Evolutionary conservation across 768 basidiomycete species (phyloP).

Genomic region (Tricholoma sp.): DNA sequence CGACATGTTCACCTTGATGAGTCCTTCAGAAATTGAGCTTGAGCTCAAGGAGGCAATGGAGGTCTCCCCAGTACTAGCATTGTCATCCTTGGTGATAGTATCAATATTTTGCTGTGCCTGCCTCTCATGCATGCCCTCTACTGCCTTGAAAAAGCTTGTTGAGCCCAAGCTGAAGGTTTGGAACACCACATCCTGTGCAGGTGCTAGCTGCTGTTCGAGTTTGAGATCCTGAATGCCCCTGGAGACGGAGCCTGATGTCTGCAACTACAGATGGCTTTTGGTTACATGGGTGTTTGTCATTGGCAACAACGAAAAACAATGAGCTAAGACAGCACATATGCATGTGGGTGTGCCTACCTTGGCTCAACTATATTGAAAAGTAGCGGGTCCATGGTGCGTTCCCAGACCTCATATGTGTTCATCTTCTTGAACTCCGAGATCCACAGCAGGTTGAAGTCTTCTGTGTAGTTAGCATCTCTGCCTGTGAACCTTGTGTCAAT

Average conservation of each 20-base stretch:
- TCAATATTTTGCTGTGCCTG: constrained; percentile 39
- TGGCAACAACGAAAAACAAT: neutral
- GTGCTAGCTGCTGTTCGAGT: no score
- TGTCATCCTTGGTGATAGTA: neutral
- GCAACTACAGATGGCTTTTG: no score
- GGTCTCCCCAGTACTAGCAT: neutral
- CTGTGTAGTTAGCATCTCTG: constrained; percentile 51
- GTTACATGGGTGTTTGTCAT: constrained; percentile 82
- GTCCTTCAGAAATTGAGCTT: constrained; percentile 21
- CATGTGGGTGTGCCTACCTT: no score
- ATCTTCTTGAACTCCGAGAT: constrained; percentile 85
- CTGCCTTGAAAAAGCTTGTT: constrained; percentile 80
- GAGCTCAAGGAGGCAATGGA: constrained; percentile 22
- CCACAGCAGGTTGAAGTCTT: constrained; percentile 89
- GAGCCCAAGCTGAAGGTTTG: constrained; percentile 72
- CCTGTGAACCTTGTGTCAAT: constrained; percentile 29
- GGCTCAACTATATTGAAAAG: no score
- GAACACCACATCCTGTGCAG: constrained; percentile 77
- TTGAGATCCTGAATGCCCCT: constrained; percentile 92
- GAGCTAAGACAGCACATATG: neutral
- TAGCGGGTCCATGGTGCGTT: constrained; percentile 83
- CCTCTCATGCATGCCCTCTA: constrained; percentile 81
- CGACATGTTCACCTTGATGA: constrained; percentile 33
- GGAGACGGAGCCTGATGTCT: constrained; percentile 87
- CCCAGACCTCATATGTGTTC: constrained; percentile 87